A percentile compares a stretch with the other conserved stretches of the same genome.
Conservation (phyloP, 2,329 filamentous ascomycete genomes). For the Sporothrix schenckii region DNA sequence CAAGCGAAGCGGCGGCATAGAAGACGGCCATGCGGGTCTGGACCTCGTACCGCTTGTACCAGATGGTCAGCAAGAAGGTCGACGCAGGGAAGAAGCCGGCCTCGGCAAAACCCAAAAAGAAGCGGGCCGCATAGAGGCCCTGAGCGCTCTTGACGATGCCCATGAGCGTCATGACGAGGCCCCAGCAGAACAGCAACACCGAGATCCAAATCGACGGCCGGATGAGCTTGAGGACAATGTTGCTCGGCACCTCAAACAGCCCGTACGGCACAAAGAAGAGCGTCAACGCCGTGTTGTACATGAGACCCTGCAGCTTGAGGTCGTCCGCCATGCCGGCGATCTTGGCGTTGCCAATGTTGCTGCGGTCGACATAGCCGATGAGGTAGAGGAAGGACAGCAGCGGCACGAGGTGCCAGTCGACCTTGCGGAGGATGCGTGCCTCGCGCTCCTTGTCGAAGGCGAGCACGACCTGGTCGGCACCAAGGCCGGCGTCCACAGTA, state of each 20-base stretch:
- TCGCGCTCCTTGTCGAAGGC: slow-evolving; percentile 28
- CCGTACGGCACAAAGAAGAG: slow-evolving; percentile 36
- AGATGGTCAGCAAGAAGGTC: slow-evolving; percentile 30
- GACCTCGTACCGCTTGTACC: slow-evolving; percentile 32
- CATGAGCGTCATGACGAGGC: slow-evolving; percentile 52
- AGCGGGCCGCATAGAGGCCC: slow-evolving; percentile 48
- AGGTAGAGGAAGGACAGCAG: slow-evolving; percentile 35
- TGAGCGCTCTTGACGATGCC: slow-evolving; percentile 49
- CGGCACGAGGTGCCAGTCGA: slow-evolving; percentile 32
- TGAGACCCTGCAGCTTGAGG: slow-evolving; percentile 30
- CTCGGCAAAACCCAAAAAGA: slow-evolving; percentile 52
- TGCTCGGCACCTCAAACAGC: slow-evolving; percentile 48
- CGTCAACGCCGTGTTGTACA: slow-evolving; percentile 36
- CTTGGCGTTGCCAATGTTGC: slow-evolving; percentile 36
- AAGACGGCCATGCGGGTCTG: slow-evolving; percentile 33
- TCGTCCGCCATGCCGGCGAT: slow-evolving; percentile 32
- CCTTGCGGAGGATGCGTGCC: slow-evolving; percentile 32
- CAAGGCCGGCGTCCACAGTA: slow-evolving; percentile 31
- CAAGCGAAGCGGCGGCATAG: slow-evolving; percentile 29
- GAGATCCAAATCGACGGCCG: slow-evolving; percentile 46
- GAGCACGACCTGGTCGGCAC: slow-evolving; percentile 27
- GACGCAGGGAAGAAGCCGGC: slow-evolving; percentile 50
- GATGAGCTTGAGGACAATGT: slow-evolving; percentile 48
- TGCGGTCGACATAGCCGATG: slow-evolving; percentile 34
- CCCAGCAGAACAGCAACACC: slow-evolving; percentile 50